phyloP scores from a whole-genome alignment of 495 filamentous ascomycete species.

The Podospora tetraspora region DNA sequence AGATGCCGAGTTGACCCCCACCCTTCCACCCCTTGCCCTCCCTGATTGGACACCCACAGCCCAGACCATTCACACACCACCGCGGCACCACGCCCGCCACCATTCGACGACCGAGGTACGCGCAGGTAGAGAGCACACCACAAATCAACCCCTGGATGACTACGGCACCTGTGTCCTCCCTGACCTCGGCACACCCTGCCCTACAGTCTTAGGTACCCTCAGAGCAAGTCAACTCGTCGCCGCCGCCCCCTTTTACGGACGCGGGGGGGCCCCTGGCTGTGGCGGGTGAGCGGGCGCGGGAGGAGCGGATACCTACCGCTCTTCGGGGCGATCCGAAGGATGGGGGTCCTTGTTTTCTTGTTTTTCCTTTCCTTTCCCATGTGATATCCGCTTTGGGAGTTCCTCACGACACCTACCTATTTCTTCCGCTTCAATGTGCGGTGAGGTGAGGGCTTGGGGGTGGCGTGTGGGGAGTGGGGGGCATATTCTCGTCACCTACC shows the following conservation, averaged over 20 bases:
- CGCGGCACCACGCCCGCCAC: not conserved
- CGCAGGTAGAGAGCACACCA: not conserved
- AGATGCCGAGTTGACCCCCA: not conserved
- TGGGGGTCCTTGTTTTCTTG: not conserved
- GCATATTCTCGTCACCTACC: not conserved
- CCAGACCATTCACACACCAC: not conserved
- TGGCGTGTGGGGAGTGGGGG: too few relatives aligned
- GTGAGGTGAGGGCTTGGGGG: not conserved
- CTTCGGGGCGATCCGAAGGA: not conserved
- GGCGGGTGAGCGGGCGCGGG: not conserved
- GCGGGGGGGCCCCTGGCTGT: not conserved
- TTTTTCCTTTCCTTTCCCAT: not conserved
- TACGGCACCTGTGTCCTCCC: not conserved
- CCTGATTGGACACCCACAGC: not conserved
- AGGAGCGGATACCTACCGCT: not conserved
- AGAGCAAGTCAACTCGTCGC: not conserved
- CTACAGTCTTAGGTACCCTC: not conserved
- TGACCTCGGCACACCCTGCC: not conserved
- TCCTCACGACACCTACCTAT: too few relatives aligned
- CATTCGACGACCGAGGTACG: not conserved
- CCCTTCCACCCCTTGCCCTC: not conserved
- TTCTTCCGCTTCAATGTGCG: not conserved
- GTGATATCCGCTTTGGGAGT: not conserved
- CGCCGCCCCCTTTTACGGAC: not conserved
- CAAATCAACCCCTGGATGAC: too few relatives aligned